Conservation (phyloP, 306 rosid genomes). For the Vicia villosa region DNA sequence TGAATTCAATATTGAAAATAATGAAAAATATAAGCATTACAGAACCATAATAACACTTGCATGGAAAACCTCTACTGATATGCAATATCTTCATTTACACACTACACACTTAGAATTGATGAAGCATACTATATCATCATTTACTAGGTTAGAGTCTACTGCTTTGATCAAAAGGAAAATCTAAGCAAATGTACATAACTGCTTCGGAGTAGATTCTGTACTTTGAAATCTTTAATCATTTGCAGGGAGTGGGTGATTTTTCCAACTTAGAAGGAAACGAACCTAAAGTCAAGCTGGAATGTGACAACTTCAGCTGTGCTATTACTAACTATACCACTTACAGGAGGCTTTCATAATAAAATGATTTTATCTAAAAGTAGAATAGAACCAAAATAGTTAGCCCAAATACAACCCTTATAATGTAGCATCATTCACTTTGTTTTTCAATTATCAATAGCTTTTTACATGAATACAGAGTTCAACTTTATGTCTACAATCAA, state of each 20-base stretch:
- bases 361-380: neutral
- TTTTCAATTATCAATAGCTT: neutral
- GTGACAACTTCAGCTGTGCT: neutral
- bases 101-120: neutral
- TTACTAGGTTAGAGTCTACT: neutral
- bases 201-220: neutral
- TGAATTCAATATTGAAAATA: neutral
- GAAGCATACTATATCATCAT: neutral
- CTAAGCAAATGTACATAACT: neutral
- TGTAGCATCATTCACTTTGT: neutral
- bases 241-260: neutral
- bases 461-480: neutral
- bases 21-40: neutral
- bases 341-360: neutral
- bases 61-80: neutral
- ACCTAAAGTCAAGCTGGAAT: neutral
- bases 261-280: neutral
- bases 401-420: too few relatives aligned
- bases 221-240: neutral
- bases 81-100: neutral
- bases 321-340: neutral
- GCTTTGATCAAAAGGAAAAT: neutral
- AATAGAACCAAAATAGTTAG: too few relatives aligned
- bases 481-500: neutral
- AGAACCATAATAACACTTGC: neutral